Conservation (phyloP, 805 yeast genomes). For the Yamadazyma laniorum region DNA sequence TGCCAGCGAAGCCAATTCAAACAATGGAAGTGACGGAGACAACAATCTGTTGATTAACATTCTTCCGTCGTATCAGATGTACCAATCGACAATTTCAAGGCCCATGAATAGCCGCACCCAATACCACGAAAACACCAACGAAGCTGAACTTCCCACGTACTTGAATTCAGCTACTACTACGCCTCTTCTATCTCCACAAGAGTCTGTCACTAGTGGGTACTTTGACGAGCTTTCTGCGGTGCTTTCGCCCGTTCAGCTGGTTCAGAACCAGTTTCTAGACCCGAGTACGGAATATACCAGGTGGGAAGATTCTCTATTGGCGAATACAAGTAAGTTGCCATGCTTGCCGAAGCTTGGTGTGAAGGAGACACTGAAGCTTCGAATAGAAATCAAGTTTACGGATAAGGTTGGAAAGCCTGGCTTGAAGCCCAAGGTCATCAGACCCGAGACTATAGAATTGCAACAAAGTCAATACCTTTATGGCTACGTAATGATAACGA, state of each 20-base stretch:
- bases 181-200: conserved; percentile 4
- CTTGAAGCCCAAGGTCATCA: conserved; percentile 27
- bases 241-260: background rate
- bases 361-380: conserved; percentile 24
- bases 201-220: conserved; percentile 5
- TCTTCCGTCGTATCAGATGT: conserved; percentile 42
- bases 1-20: background rate
- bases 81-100: conserved; percentile 26
- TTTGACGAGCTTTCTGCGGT: conserved; percentile 4
- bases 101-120: conserved; percentile 1
- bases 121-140: background rate
- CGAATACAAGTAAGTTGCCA: conserved; percentile 34
- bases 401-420: conserved; percentile 34
- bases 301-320: conserved; percentile 36
- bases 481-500: conserved; percentile 34
- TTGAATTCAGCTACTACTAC: conserved; percentile 2
- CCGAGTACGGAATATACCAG: conserved; percentile 9
- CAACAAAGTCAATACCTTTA: conserved; percentile 37
- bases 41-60: conserved; percentile 29
- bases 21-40: conserved; percentile 1
- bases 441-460: conserved; percentile 30
- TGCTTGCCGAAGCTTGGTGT: conserved; percentile 29
- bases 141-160: conserved; percentile 33
- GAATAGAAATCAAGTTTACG: conserved; percentile 31
- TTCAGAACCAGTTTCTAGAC: conserved; percentile 8